phyloP scores from a whole-genome alignment of 164 flowering plant genomes.

The Berberis vulgaris region DNA sequence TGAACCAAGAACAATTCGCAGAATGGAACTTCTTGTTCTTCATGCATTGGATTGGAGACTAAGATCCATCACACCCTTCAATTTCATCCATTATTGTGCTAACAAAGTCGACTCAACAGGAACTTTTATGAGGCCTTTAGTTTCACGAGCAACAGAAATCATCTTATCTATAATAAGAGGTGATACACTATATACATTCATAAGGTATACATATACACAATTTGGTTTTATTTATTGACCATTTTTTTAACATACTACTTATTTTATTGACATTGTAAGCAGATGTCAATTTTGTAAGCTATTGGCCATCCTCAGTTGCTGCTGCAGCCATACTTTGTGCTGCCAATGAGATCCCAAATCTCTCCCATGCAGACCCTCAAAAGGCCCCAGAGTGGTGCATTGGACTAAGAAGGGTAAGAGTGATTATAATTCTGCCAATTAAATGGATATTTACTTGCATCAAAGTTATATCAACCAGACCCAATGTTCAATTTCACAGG shows the following conservation, averaged over 20 bases:
- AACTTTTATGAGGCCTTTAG: slow-evolving; percentile 32
- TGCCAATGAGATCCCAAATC: slow-evolving; percentile 49
- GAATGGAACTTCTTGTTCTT: slow-evolving; percentile 74
- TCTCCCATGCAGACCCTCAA: slow-evolving; percentile 42
- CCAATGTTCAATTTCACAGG: slow-evolving; percentile 41
- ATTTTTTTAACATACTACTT: not conserved
- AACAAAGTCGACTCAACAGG: slow-evolving; percentile 58
- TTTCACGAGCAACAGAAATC: slow-evolving; percentile 53
- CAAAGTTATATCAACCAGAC: slow-evolving; percentile 9
- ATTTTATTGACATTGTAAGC: not conserved
- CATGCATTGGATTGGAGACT: slow-evolving; percentile 65
- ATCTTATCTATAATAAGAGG: slow-evolving; percentile 68
- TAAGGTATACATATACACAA: not conserved
- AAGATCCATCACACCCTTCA: slow-evolving; percentile 63
- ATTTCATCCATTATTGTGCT: slow-evolving; percentile 49
- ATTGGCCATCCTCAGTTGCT: slow-evolving; percentile 77
- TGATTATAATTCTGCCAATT: not conserved
- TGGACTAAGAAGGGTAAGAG: slow-evolving; percentile 70
- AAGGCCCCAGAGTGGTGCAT: slow-evolving; percentile 55
- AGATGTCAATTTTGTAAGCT: slow-evolving; percentile 63
- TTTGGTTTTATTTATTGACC: slow-evolving; percentile 2
- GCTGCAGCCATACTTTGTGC: slow-evolving; percentile 75
- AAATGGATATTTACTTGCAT: not conserved
- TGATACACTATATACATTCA: slow-evolving; percentile 13
- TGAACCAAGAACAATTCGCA: slow-evolving; percentile 53